Base-by-base conservation (phyloP, 2,329 filamentous ascomycete genomes). In the Didymella pomorum region DNA sequence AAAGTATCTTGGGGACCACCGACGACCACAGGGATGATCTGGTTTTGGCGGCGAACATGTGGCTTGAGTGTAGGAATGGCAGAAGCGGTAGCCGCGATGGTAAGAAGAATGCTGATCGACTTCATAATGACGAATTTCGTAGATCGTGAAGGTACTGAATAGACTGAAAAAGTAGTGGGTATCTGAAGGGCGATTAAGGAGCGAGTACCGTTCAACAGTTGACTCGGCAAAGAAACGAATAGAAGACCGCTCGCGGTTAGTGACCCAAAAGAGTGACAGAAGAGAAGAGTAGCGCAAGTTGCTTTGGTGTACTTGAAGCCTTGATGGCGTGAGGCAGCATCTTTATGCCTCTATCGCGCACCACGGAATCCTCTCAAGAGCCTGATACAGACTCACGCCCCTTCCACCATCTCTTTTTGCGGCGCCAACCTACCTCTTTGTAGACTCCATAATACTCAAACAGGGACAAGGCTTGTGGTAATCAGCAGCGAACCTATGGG, bases 1-100 rank as follows among this genome's bases (percentile, higher is more conserved):
- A 73, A 74, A 0, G 66, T 71, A 31, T 69, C 66, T 56, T 74
- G 71, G 0, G 65, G 66, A 0, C 71, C 71, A 5, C 71, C 71
- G 12, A 74, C 71, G 8, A 74, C 63, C 2, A 74, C 69, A 12
- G 71, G 68, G 28, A 73, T 70, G 25, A 70, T 61, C 44, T 69
- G 61, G 47, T 61, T 66, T 18, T 62, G 58, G 39, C 70, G 66
- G 26, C 66, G 66, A 14, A 43, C 41, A 45, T 65, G 61, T 6
- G 65, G 66, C n/a, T 63, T 65, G 50, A 50, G 46, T 16, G 57
- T 54, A 18, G 68, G 70, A 14, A 70, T 49, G 5, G 65, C 70
- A 21, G 52, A 53, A 3, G 52, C 65, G 0, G 64, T 53, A 3
- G 61, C 56, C 12, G 54, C 58, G 9, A 69, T 43, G 26, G 63